Conservation (phyloP, 768 basidiomycete genomes). For the Leccinum broughii region DNA sequence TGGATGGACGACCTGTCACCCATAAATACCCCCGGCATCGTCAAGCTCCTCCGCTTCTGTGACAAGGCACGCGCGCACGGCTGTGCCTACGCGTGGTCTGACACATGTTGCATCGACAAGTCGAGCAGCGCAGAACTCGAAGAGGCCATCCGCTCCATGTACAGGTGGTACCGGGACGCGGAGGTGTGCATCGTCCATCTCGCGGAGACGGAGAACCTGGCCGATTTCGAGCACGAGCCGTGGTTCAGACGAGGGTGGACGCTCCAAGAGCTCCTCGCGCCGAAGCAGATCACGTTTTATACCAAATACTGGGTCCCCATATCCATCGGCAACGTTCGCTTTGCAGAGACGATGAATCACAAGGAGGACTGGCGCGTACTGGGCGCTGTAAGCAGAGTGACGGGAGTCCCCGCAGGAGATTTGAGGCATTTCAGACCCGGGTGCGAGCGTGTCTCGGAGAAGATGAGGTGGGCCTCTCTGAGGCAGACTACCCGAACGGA, state of each 20-base stretch:
- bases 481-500: conserved; percentile 13
- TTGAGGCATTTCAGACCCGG: conserved; percentile 14
- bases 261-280: conserved; percentile 14
- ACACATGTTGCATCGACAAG: conserved; percentile 17
- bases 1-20: neutral
- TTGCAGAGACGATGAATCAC: conserved; percentile 4
- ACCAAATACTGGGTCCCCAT: conserved; percentile 7
- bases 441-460: conserved; percentile 11
- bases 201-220: conserved; percentile 5
- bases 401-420: conserved; percentile 8
- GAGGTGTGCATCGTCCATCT: conserved; percentile 17
- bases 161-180: conserved; percentile 9
- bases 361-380: conserved; percentile 13
- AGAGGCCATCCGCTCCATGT: conserved; percentile 5
- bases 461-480: conserved; percentile 17
- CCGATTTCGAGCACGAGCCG: conserved; percentile 12
- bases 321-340: neutral
- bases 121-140: conserved; percentile 17
- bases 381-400: conserved; percentile 8
- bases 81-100: conserved; percentile 16
- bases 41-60: conserved; percentile 9
- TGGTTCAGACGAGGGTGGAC: conserved; percentile 15
- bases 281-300: conserved; percentile 12
- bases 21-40: neutral
- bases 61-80: conserved; percentile 10